Evolutionary conservation across 1,284 basidiomycete genomes (phyloP).

Genomic region (Ustilago nuda): DNA sequence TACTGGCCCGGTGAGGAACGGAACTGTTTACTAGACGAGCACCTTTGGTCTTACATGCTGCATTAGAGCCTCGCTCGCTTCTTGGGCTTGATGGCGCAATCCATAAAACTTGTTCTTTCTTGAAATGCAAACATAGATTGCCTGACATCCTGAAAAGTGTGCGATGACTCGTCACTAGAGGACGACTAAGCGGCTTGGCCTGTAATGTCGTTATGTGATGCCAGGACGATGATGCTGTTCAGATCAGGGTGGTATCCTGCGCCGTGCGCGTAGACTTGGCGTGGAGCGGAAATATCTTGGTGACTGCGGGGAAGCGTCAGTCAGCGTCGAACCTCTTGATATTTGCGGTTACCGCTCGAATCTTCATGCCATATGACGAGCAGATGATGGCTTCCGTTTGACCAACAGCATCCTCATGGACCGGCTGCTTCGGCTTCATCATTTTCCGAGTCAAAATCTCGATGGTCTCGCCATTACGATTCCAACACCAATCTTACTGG

Average conservation of each 20-base stretch:
- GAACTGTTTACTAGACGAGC: conserved; percentile 37
- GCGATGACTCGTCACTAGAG: too few relatives aligned
- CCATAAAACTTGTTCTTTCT: not conserved
- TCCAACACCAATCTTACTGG: too few relatives aligned
- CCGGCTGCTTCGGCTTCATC: not conserved
- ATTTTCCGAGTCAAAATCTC: not conserved
- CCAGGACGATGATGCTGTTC: not conserved
- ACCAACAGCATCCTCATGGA: not conserved
- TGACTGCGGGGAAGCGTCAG: conserved; percentile 2
- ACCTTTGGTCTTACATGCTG: not conserved
- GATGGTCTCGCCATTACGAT: too few relatives aligned
- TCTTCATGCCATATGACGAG: not conserved
- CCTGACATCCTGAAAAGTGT: too few relatives aligned
- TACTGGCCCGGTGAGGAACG: conserved; percentile 52
- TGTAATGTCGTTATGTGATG: too few relatives aligned
- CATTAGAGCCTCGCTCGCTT: not conserved
- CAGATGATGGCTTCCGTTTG: not conserved
- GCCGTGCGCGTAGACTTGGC: not conserved
- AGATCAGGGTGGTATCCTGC: not conserved
- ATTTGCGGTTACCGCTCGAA: not conserved
- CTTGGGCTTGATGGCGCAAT: not conserved
- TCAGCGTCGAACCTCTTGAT: not conserved
- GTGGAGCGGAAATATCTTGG: not conserved
- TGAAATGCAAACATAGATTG: too few relatives aligned
- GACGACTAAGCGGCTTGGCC: too few relatives aligned